Evolutionary conservation across 345 rosid species (phyloP), one percentile per base, ranked within the genome.

Genomic region (Bruguiera gymnorhiza): DNA sequence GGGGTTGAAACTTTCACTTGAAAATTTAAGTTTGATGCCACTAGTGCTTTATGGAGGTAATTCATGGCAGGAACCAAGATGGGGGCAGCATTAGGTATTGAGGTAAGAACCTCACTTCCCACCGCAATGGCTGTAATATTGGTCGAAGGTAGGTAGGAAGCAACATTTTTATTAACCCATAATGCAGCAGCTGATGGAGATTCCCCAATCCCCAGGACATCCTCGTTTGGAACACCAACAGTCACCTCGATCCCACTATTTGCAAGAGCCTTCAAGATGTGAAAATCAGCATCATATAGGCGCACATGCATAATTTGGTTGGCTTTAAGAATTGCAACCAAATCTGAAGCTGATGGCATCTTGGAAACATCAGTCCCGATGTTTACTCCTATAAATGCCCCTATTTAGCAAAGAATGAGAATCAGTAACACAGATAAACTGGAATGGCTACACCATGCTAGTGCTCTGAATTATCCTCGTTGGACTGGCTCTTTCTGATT

Each of bases 81-180:
- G 0, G 92, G 78, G 2, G 94, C 97, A 59, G 80, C 87, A 74
- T 92, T 90, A 13, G 99, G 98, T 48, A 84, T 63, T 31, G 85
- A 16, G 60, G 97, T 83, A 62, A 92, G 91, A 79, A 96, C 91
- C 82, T 96, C 96, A 37, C 93, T 96, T 65, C 99, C 99, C 43
- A 96, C 98, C 8, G 98, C 92, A 73, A 96, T 86, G 70, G 94
- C 91, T 11, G 99, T 87, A 48, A 96, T 92, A 67, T 92, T 96
- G 58, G 99, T 96, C 3, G 88, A 79, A 72, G 99, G 98, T 60
- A 90, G 36, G 72, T 96, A 90, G 54, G 95, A 65, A 1, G 88
- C 96, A 7, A 96, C 90, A 64, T 96, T 96, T 73, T 83, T 86
- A 75, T 86, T 90, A 23, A 92, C 65, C 99, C 99, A 96, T 19